Evolutionary conservation across 306 rosid species (phyloP).

Genomic region (Prunus davidiana): DNA sequence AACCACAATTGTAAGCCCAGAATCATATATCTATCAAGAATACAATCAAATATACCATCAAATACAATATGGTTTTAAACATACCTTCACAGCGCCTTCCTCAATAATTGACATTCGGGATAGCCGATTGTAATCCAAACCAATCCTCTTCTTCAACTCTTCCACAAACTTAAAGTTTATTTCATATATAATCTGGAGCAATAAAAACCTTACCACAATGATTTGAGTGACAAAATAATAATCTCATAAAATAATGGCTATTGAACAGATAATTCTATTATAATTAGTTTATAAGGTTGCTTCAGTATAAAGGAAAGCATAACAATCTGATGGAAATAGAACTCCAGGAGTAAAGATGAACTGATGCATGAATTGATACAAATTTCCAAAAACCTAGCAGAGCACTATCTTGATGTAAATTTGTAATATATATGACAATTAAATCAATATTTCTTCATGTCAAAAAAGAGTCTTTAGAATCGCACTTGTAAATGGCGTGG

Average conservation of each 20-base stretch:
- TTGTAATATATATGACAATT: background rate
- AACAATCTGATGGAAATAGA: slow-evolving; percentile 5
- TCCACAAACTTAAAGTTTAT: slow-evolving; percentile 56
- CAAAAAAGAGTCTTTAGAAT: background rate
- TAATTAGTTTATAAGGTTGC: background rate
- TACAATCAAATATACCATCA: slow-evolving; percentile 6
- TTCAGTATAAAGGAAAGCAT: background rate
- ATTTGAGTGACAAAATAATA: slow-evolving; percentile 14
- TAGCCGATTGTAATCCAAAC: slow-evolving; percentile 56
- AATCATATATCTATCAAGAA: background rate
- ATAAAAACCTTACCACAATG: background rate
- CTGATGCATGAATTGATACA: background rate
- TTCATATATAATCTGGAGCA: slow-evolving; percentile 58
- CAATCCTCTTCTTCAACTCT: slow-evolving; percentile 70
- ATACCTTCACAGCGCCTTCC: slow-evolving; percentile 70
- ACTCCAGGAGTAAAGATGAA: background rate
- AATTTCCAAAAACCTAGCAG: background rate
- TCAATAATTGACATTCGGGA: slow-evolving; percentile 72
- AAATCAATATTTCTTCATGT: background rate
- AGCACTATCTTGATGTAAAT: background rate
- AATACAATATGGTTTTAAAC: slow-evolving; percentile 11
- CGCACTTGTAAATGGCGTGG: slow-evolving; percentile 74
- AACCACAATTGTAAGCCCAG: background rate
- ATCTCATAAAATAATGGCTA: background rate
- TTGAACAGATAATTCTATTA: background rate